phyloP scores from a whole-genome alignment of 2,329 filamentous ascomycete species.

The Penicillium fuscoglaucum region DNA sequence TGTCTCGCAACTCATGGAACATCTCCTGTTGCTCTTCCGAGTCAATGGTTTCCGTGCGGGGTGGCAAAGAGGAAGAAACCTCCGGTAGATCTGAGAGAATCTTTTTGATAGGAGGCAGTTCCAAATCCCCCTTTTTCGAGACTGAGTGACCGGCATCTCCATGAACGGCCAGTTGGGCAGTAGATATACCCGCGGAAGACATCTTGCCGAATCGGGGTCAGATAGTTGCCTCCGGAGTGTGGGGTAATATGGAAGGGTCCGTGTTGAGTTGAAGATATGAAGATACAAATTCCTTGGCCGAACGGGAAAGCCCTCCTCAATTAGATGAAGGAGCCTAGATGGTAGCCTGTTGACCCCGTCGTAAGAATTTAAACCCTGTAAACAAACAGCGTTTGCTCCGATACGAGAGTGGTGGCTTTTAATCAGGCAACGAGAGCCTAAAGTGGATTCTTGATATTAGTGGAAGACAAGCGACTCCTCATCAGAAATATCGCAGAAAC shows the following conservation, averaged over 20 bases:
- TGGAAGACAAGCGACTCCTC: slow-evolving; percentile 3
- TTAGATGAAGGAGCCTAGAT: slow-evolving; percentile 9
- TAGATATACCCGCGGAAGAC: slow-evolving; percentile 19
- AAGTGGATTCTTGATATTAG: neutral
- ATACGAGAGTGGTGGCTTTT: neutral
- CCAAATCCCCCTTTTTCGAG: slow-evolving; percentile 10
- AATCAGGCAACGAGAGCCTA: slow-evolving; percentile 1
- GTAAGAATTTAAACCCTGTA: neutral
- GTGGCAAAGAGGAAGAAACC: slow-evolving; percentile 23
- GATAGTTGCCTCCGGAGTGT: slow-evolving; percentile 9
- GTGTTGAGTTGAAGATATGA: neutral
- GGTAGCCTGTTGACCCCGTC: slow-evolving; percentile 6
- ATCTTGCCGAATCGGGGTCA: slow-evolving; percentile 14
- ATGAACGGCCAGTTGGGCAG: slow-evolving; percentile 2
- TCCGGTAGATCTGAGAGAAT: slow-evolving; percentile 28
- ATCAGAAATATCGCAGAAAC: neutral
- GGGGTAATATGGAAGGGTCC: neutral
- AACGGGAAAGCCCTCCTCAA: slow-evolving; percentile 1
- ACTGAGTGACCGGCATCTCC: slow-evolving; percentile 6
- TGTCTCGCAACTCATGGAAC: slow-evolving; percentile 35
- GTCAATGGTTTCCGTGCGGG: slow-evolving; percentile 19
- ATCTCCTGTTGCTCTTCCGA: slow-evolving; percentile 36
- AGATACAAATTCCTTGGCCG: neutral
- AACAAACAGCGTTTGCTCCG: neutral
- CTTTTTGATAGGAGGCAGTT: slow-evolving; percentile 29